Evolutionary conservation across 257 asterid species (phyloP).

Genomic region (Solanum gracilifrons): DNA sequence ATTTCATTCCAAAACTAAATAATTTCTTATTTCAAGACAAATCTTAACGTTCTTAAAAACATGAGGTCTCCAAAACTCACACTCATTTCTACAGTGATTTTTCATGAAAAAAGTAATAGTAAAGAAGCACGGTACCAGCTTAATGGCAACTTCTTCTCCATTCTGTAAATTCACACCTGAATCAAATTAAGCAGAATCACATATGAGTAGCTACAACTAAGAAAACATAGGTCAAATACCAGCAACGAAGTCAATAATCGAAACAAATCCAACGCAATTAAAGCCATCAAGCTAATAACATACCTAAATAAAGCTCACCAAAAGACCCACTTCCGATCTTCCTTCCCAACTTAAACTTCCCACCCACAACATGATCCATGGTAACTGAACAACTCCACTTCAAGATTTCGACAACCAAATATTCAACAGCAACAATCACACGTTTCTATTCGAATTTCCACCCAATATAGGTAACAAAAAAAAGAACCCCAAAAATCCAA

Average conservation of each 20-base stretch:
- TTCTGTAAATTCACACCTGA: constrained; percentile 75
- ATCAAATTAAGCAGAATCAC: constrained; percentile 6
- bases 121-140: constrained; percentile 39
- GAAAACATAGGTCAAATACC: not conserved
- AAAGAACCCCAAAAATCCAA: not conserved
- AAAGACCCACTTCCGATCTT: constrained; percentile 96
- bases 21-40: not conserved
- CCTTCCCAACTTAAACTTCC: constrained; percentile 62
- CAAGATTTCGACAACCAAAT: not conserved
- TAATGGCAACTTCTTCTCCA: constrained; percentile 94
- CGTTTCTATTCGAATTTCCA: not conserved
- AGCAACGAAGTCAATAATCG: not conserved
- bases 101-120: not conserved
- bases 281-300: not conserved
- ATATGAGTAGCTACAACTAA: not conserved
- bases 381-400: not conserved
- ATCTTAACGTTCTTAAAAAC: not conserved
- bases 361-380: constrained; percentile 3
- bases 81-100: not conserved
- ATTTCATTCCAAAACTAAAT: not conserved
- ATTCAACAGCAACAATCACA: constrained; percentile 1
- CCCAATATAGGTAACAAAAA: not conserved
- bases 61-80: not conserved
- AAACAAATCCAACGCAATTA: not conserved
- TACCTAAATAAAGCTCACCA: constrained; percentile 94